These are phyloP conservation scores for Pelargonium cotyledonis DNA, from an alignment of 441 rosid genomes.

Conservation along the genomic window DNA sequence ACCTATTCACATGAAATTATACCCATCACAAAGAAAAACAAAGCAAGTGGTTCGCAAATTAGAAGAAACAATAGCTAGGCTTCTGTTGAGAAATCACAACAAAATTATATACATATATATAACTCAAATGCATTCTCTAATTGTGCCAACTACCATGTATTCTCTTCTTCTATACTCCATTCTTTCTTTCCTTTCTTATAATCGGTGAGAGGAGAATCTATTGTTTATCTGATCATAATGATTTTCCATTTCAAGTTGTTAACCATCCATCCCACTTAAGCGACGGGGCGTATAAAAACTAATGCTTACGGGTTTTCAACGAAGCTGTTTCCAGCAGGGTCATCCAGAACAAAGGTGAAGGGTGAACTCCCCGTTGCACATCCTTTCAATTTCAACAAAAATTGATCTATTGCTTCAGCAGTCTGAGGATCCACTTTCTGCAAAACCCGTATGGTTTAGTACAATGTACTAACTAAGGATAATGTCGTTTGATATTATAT, in stretches of 20 bases:
- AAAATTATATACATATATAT: not conserved
- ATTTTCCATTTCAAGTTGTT: slow-evolving; percentile 13
- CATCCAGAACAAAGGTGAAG: slow-evolving; percentile 78
- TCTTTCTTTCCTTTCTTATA: no score
- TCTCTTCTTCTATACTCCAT: no score
- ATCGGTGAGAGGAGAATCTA: no score
- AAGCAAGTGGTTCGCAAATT: slow-evolving; percentile 9
- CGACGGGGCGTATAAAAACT: not conserved
- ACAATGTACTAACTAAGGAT: slow-evolving; percentile 5
- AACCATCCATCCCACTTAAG: not conserved
- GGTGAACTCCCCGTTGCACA: slow-evolving; percentile 60
- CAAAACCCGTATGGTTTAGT: slow-evolving; percentile 13
- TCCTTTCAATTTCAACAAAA: slow-evolving; percentile 69
- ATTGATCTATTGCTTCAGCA: slow-evolving; percentile 83
- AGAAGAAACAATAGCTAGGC: not conserved
- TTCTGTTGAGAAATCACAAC: not conserved
- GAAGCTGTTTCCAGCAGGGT: slow-evolving; percentile 96
- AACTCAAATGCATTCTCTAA: no score
- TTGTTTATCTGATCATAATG: slow-evolving; percentile 4
- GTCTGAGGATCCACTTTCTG: slow-evolving; percentile 88
- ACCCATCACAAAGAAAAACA: slow-evolving; percentile 8
- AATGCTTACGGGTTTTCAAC: slow-evolving; percentile 84
- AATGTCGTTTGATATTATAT: slow-evolving; percentile 11
- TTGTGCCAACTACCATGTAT: no score
- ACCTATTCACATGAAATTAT: slow-evolving; percentile 35